These are phyloP conservation scores for Pyrenochaeta sp. DNA, from an alignment of 2,329 filamentous ascomycete genomes.

Conservation along the genomic window DNA sequence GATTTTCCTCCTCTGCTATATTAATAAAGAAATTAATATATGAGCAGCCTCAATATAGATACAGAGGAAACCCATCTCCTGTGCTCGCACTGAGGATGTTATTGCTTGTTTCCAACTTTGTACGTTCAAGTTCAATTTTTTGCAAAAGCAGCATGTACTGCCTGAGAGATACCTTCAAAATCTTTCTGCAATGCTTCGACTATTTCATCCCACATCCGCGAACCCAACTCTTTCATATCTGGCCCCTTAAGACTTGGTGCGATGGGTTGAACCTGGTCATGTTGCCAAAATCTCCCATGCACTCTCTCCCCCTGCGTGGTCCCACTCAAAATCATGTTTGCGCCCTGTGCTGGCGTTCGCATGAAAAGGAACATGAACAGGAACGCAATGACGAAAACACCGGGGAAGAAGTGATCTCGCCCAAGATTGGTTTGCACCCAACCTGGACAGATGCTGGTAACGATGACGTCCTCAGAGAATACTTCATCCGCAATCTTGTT, in stretches of 20 bases:
- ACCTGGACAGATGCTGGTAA: conserved; percentile 48
- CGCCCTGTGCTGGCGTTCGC: conserved; percentile 36
- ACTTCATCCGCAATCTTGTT: conserved; percentile 35
- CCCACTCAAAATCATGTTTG: conserved; percentile 43
- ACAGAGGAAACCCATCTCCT: no score
- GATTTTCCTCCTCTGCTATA: no score
- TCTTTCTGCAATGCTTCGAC: conserved; percentile 39
- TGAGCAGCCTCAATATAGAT: no score
- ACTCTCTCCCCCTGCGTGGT: conserved; percentile 41
- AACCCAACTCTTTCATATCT: conserved; percentile 38
- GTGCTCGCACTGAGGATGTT: no score
- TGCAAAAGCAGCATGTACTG: conserved; percentile 13
- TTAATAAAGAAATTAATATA: no score
- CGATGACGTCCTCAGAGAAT: conserved; percentile 40
- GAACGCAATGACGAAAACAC: conserved; percentile 28
- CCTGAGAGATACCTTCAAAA: conserved; percentile 25
- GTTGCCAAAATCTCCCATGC: conserved; percentile 47
- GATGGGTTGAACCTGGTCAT: conserved; percentile 42
- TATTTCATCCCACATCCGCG: conserved; percentile 45
- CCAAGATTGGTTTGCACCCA: conserved; percentile 38
- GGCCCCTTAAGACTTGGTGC: conserved; percentile 37
- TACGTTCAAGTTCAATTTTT: conserved; percentile 1
- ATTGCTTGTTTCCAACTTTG: no score
- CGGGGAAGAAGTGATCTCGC: conserved; percentile 40
- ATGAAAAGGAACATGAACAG: conserved; percentile 31